These are phyloP conservation scores for Leccinum arenicola DNA, from an alignment of 768 basidiomycete species.

Conservation along the genomic window DNA sequence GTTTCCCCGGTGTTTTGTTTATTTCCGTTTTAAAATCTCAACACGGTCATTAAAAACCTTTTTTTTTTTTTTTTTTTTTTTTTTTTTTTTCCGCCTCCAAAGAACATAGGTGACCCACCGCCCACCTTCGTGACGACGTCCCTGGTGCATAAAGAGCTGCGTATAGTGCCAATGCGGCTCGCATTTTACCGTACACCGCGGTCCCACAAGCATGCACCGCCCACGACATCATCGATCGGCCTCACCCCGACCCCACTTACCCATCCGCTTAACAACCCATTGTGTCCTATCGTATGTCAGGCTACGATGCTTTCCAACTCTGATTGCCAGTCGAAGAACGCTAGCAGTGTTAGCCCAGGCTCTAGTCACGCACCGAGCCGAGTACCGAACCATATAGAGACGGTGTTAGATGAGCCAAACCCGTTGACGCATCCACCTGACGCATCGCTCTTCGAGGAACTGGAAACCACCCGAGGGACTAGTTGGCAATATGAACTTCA, in stretches of 20 bases:
- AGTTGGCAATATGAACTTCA: slow-evolving; percentile 95
- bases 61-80: too few relatives aligned
- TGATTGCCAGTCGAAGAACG: neutral
- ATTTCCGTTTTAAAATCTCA: too few relatives aligned
- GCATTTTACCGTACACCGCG: slow-evolving; percentile 38
- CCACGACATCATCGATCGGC: neutral
- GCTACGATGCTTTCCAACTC: slow-evolving; percentile 19
- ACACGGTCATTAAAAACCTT: too few relatives aligned
- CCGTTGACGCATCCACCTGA: slow-evolving; percentile 11
- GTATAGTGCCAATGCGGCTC: slow-evolving; percentile 29
- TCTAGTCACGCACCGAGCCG: neutral
- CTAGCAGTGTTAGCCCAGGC: neutral
- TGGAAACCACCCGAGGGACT: slow-evolving; percentile 61
- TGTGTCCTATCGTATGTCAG: slow-evolving; percentile 32
- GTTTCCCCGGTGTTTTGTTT: too few relatives aligned
- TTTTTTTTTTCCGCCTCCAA: neutral
- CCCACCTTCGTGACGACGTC: slow-evolving; percentile 24
- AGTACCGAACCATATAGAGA: neutral
- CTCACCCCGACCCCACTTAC: slow-evolving; percentile 6
- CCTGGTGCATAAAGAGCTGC: slow-evolving; percentile 40
- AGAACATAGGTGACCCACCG: slow-evolving; percentile 13
- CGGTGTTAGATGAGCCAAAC: neutral
- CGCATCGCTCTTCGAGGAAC: slow-evolving; percentile 66
- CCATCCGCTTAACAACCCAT: slow-evolving; percentile 17
- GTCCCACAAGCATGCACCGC: neutral